Conservation (phyloP, 306 rosid species). For the Cicer chorassanicum region DNA sequence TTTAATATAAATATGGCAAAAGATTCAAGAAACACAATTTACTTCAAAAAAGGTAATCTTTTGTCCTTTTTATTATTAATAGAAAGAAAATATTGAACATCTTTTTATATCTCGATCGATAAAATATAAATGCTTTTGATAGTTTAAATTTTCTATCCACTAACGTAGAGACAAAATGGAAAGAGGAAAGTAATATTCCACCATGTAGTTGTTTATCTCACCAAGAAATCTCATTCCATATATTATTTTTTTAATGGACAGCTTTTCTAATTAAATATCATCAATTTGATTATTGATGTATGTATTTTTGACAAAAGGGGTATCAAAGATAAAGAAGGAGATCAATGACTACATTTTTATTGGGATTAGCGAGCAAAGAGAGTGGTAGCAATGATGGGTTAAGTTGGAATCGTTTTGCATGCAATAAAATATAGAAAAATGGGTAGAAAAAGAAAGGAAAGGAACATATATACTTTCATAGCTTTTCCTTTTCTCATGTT, state of each 20-base stretch:
- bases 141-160: constrained; percentile 12
- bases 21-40: not conserved
- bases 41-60: constrained; percentile 20
- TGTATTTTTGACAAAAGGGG: constrained; percentile 27
- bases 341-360: constrained; percentile 52
- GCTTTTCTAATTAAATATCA: constrained; percentile 38
- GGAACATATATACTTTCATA: constrained; percentile 43
- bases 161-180: constrained; percentile 46
- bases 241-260: constrained; percentile 18
- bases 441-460: constrained; percentile 40
- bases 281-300: constrained; percentile 14
- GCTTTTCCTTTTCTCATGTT: constrained; percentile 49
- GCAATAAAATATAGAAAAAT: constrained; percentile 51
- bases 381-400: constrained; percentile 78
- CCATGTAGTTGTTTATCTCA: constrained; percentile 42
- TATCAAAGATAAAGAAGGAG: constrained; percentile 34
- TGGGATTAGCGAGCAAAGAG: constrained; percentile 72
- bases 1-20: not conserved
- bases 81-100: constrained; percentile 22
- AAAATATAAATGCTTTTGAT: constrained; percentile 38
- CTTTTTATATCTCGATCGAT: constrained; percentile 30
- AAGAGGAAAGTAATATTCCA: constrained; percentile 42
- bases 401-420: constrained; percentile 68
- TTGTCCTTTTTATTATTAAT: constrained; percentile 23
- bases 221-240: constrained; percentile 47